phyloP scores from a whole-genome alignment of 257 asterid genomes.

The Lycium barbarum region DNA sequence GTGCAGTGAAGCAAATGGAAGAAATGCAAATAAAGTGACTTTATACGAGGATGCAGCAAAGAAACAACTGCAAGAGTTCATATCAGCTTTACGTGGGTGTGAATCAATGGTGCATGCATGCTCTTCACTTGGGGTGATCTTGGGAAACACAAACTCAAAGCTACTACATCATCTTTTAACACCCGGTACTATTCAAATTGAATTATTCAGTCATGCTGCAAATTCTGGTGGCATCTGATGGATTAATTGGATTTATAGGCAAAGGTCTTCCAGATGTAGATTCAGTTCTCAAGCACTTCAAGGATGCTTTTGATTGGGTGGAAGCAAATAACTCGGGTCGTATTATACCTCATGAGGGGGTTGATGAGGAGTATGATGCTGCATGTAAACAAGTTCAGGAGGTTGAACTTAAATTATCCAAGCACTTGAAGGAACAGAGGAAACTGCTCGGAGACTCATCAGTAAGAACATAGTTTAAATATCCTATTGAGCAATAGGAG shows the following conservation, averaged over 20 bases:
- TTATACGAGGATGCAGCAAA: constrained; percentile 91
- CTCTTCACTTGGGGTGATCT: constrained; percentile 63
- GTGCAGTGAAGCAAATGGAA: constrained; percentile 86
- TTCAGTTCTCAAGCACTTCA: constrained; percentile 72
- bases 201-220: constrained; percentile 23
- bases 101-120: constrained; percentile 73
- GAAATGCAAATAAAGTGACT: constrained; percentile 87
- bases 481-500: neutral
- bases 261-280: constrained; percentile 68
- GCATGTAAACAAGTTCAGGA: constrained; percentile 72
- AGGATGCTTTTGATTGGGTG: constrained; percentile 94
- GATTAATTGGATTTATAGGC: constrained; percentile 52
- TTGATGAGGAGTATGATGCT: constrained; percentile 85
- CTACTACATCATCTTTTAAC: constrained; percentile 70
- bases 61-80: constrained; percentile 91
- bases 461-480: constrained; percentile 52
- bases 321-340: constrained; percentile 95
- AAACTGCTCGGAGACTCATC: constrained; percentile 81
- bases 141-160: constrained; percentile 63
- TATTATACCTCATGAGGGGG: constrained; percentile 90
- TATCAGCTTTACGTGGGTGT: constrained; percentile 90
- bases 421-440: constrained; percentile 86
- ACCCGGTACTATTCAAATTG: constrained; percentile 60
- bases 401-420: constrained; percentile 65
- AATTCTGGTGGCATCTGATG: constrained; percentile 42